These are phyloP conservation scores for Rheum nobile DNA, from an alignment of 148 eudicot species.

Conservation along the genomic window DNA sequence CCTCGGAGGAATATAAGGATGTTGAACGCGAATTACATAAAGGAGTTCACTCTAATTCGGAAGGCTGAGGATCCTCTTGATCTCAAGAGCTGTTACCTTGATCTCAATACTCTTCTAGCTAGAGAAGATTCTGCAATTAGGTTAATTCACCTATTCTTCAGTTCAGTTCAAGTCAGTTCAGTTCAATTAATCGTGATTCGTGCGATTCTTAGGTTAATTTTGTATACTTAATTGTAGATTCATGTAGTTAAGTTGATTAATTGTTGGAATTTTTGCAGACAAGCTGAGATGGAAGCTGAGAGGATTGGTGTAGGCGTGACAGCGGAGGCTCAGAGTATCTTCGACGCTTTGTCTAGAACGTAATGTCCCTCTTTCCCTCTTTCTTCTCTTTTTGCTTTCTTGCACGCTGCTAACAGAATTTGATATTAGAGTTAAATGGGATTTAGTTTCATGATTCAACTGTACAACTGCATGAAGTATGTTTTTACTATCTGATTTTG, in stretches of 20 bases:
- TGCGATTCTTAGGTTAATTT: not conserved
- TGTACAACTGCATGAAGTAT: not conserved
- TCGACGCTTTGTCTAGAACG: conserved; percentile 96
- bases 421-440: not conserved
- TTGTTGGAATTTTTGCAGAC: conserved; percentile 34
- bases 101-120: conserved; percentile 58
- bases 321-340: conserved; percentile 71
- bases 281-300: conserved; percentile 91
- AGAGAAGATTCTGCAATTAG: conserved; percentile 87
- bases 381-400: not conserved
- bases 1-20: conserved; percentile 63
- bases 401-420: not conserved
- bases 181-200: not conserved
- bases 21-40: conserved; percentile 68
- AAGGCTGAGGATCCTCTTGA: conserved; percentile 77
- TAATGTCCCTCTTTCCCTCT: conserved; percentile 21
- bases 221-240: not conserved
- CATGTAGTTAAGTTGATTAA: not conserved
- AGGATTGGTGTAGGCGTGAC: conserved; percentile 97
- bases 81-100: conserved; percentile 49
- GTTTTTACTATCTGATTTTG: not conserved
- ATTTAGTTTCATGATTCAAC: not conserved
- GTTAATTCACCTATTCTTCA: not conserved
- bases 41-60: conserved; percentile 61
- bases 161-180: not conserved